Evolutionary conservation across 2,329 filamentous ascomycete genomes (phyloP), one percentile per base, ranked within the genome.

Genomic region (Aspergillus persii): DNA sequence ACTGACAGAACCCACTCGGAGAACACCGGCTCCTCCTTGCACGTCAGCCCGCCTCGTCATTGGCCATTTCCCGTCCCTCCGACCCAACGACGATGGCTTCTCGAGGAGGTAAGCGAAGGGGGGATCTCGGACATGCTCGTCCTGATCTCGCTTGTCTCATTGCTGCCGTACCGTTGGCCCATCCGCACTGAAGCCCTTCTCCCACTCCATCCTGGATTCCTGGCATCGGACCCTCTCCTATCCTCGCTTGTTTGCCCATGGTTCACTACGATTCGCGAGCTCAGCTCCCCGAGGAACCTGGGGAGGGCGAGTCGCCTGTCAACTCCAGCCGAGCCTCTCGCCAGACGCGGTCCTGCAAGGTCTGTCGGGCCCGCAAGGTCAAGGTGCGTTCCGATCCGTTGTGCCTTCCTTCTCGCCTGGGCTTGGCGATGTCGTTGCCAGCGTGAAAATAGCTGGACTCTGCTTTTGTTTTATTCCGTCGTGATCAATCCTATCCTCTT

Each of bases 351-450:
- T 76, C 74, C 59, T 76, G 74, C 58, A 73, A 72, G 57, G 73
- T 76, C 57, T 76, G 74, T 57, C 68, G 73, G 51, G 60, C 68
- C 63, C 73, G 74, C 59, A 76, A 76, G 63, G 74, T 76, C 63
- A 76, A 74, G 72, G 74, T 76, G 59, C 31, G 71, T 66, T 41
- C 56, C 52, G 63, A 61, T 33, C 59, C 53, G 53, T 36, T 56
- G 33, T 36, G 18, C 27, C 31, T 39, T 29, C 39, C 58, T 50
- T 39, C 36, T n/a, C 15, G 36, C 46, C 51, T 50, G 39, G 47
- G 53, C 29, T 53, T 48, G n/a, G n/a, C 44, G 18, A 47, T n/a
- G 39, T 33, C 30, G 48, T n/a, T 41, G 15, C 50, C 31, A 33
- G 36, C 7, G 3, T 15, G 36, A 12, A 39, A 39, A 5, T n/a